Conservation (phyloP, 495 filamentous ascomycete genomes). For the Letharia lupina region DNA sequence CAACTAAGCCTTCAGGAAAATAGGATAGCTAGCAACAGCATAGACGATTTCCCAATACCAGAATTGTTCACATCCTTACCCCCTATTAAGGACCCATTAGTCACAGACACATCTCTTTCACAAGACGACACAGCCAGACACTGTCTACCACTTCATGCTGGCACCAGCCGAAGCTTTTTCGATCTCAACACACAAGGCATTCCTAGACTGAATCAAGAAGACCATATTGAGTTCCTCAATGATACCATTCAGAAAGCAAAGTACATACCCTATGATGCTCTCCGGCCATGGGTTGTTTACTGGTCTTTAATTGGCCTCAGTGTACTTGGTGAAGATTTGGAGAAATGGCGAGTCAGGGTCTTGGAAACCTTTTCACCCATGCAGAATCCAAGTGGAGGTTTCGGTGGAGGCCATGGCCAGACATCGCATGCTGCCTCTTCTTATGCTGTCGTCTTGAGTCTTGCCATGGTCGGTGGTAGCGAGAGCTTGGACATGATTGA, state of each 20-base stretch:
- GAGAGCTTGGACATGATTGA: constrained; percentile 69
- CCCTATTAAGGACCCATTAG: constrained; percentile 56
- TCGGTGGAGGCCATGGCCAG: constrained; percentile 91
- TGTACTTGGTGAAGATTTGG: constrained; percentile 68
- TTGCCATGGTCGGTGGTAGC: constrained; percentile 67
- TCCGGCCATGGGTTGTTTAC: constrained; percentile 86
- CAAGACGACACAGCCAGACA: constrained; percentile 59
- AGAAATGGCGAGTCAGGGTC: constrained; percentile 58
- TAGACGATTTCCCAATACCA: neutral
- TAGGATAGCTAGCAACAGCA: neutral
- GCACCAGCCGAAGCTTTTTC: constrained; percentile 35
- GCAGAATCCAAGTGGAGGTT: constrained; percentile 78
- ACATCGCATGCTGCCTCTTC: constrained; percentile 77
- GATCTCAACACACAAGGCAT: constrained; percentile 61
- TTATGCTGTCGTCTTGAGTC: constrained; percentile 71
- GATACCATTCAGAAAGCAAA: constrained; percentile 47
- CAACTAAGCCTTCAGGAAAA: constrained; percentile 4
- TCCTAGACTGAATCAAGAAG: constrained; percentile 57
- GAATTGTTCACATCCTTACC: constrained; percentile 54
- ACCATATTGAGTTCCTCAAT: constrained; percentile 71
- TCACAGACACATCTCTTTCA: constrained; percentile 56
- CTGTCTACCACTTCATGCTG: constrained; percentile 61
- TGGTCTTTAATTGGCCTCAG: constrained; percentile 72
- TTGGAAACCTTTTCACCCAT: constrained; percentile 63
- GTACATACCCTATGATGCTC: constrained; percentile 68